A percentile compares a stretch with the other conserved stretches of the same genome.
These are phyloP conservation scores for Obba rivulosa DNA, from an alignment of 768 basidiomycete genomes.

Conservation along the genomic window DNA sequence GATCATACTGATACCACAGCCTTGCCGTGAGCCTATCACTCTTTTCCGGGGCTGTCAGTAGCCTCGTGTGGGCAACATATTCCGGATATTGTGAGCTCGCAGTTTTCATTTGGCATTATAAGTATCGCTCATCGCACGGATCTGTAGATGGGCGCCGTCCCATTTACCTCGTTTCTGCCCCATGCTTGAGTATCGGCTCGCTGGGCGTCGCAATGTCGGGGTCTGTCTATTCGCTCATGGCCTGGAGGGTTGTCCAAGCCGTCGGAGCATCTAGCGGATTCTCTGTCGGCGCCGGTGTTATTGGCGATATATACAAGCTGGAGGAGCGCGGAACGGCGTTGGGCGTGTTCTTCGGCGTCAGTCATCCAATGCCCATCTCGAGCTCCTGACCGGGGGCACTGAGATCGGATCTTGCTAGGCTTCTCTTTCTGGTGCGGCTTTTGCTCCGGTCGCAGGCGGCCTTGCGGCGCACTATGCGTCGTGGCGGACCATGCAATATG, in stretches of 20 bases:
- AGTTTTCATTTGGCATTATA: neutral
- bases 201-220: conserved; percentile 50
- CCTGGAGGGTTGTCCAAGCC: conserved; percentile 62
- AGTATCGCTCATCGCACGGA: neutral
- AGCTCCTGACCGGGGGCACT: neutral
- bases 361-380: conserved; percentile 3
- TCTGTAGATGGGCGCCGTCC: conserved; percentile 56
- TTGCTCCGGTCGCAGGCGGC: conserved; percentile 59
- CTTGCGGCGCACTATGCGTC: conserved; percentile 53
- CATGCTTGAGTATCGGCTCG: conserved; percentile 53
- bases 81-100: conserved; percentile 40
- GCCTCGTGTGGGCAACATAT: conserved; percentile 48
- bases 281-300: conserved; percentile 54
- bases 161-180: conserved; percentile 55
- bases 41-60: conserved; percentile 38
- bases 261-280: conserved; percentile 54
- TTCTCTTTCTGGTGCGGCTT: conserved; percentile 50
- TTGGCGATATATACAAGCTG: conserved; percentile 61
- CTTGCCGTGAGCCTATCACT: conserved; percentile 49
- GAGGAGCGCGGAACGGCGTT: conserved; percentile 59
- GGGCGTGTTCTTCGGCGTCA: conserved; percentile 52
- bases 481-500: conserved; percentile 57
- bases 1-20: conserved; percentile 19
- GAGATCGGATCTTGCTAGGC: conserved; percentile 29
- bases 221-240: conserved; percentile 42